Conservation (phyloP, 179 eudicot genomes). For the Silene coronaria region DNA sequence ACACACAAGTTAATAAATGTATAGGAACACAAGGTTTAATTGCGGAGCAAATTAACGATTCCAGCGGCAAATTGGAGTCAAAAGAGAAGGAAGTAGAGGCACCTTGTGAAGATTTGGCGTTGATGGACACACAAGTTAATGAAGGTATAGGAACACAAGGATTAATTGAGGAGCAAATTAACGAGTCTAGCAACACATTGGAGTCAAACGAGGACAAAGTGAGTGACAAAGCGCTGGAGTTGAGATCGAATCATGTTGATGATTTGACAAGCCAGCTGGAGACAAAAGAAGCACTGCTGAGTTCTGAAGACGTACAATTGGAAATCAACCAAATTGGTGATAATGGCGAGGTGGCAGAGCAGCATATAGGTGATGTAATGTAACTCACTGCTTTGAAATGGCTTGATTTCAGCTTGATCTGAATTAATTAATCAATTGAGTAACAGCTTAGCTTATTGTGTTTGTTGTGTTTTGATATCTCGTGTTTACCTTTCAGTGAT, state of each 20-base stretch:
- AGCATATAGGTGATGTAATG: conserved; percentile 11
- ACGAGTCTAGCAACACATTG: no score
- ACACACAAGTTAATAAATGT: neutral
- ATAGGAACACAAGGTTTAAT: neutral
- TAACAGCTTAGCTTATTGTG: neutral
- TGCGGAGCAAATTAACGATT: neutral
- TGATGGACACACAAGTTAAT: neutral
- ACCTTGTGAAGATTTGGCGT: neutral
- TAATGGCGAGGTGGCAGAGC: neutral
- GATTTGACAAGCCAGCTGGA: neutral
- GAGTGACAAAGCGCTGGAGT: neutral
- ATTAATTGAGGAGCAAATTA: neutral
- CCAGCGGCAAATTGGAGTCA: neutral
- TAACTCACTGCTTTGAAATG: neutral
- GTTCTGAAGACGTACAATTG: neutral
- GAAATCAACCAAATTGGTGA: conserved; percentile 10
- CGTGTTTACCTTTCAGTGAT: neutral
- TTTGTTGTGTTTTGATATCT: neutral
- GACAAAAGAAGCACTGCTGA: neutral
- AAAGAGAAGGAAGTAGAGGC: neutral
- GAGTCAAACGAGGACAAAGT: neutral
- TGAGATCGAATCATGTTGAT: neutral
- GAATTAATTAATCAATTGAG: neutral
- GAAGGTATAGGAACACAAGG: neutral
- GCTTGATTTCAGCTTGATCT: neutral